Conservation (phyloP, 805 yeast species). For the Diddensiella transvaalensis region DNA sequence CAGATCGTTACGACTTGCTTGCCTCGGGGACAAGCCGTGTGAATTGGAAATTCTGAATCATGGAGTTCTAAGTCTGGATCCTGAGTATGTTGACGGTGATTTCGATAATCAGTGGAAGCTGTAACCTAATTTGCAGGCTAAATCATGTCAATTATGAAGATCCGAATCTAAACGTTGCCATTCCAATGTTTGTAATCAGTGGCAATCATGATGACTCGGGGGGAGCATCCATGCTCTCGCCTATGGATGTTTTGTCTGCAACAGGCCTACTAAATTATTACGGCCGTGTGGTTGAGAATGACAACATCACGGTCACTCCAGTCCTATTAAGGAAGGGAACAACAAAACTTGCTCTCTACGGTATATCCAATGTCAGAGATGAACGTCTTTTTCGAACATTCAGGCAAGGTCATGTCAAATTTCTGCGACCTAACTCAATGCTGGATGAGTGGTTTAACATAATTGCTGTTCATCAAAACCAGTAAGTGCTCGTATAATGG, state of each 20-base stretch:
- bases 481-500: constrained; percentile 17
- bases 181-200: constrained; percentile 87
- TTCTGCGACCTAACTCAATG: constrained; percentile 60
- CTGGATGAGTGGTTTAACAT: constrained; percentile 76
- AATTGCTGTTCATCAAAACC: constrained; percentile 90
- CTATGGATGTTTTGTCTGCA: constrained; percentile 78
- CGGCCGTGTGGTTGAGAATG: constrained; percentile 76
- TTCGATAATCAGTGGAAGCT: background rate
- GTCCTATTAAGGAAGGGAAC: constrained; percentile 75
- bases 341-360: constrained; percentile 82
- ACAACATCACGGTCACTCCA: constrained; percentile 70
- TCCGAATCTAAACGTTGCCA: constrained; percentile 79
- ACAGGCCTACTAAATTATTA: constrained; percentile 85
- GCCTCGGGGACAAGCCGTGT: constrained; percentile 85
- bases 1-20: constrained; percentile 60
- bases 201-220: constrained; percentile 98
- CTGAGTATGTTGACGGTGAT: constrained; percentile 28
- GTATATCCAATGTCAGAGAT: constrained; percentile 83
- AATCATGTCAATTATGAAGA: constrained; percentile 83
- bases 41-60: constrained; percentile 81
- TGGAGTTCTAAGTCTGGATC: constrained; percentile 59
- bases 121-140: constrained; percentile 25
- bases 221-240: constrained; percentile 68
- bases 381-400: constrained; percentile 82
- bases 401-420: constrained; percentile 73